These are phyloP conservation scores for Starmerella khaoyaiensis DNA, from an alignment of 805 yeast species.

Conservation along the genomic window DNA sequence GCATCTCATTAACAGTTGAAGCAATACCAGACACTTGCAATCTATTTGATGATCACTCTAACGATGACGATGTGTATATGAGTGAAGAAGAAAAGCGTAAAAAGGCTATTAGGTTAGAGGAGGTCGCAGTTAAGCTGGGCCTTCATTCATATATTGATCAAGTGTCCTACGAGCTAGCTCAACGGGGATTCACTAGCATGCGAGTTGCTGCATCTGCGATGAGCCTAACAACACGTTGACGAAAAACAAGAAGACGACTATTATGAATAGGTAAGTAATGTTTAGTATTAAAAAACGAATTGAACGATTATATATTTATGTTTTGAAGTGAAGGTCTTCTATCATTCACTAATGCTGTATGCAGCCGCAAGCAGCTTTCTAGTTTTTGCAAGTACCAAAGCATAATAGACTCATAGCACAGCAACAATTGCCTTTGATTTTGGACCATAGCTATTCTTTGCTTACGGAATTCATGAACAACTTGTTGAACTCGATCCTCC, in stretches of 20 bases:
- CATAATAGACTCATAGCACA: slow-evolving; percentile 53
- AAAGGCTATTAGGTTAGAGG: slow-evolving; percentile 29
- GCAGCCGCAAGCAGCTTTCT: background rate
- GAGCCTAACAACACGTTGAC: no score
- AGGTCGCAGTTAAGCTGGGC: slow-evolving; percentile 44
- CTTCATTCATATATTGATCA: slow-evolving; percentile 35
- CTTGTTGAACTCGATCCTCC: slow-evolving; percentile 47
- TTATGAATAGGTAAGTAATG: no score
- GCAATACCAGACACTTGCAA: slow-evolving; percentile 58
- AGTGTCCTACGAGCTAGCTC: slow-evolving; percentile 8
- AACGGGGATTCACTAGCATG: slow-evolving; percentile 4
- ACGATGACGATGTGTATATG: slow-evolving; percentile 16
- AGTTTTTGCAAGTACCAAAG: slow-evolving; percentile 16
- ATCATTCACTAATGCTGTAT: no score
- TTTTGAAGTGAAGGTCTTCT: no score
- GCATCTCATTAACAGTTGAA: slow-evolving; percentile 49
- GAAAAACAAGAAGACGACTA: no score
- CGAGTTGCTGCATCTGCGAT: background rate
- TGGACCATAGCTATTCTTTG: slow-evolving; percentile 81
- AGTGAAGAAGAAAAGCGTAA: slow-evolving; percentile 25
- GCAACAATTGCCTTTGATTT: slow-evolving; percentile 56
- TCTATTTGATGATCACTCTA: slow-evolving; percentile 29
- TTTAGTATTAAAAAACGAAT: no score
- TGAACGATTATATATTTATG: no score
- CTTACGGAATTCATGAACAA: slow-evolving; percentile 52